Evolutionary conservation across 2,329 filamentous ascomycete species (phyloP).

Genomic region (Cladorrhinum sp.): DNA sequence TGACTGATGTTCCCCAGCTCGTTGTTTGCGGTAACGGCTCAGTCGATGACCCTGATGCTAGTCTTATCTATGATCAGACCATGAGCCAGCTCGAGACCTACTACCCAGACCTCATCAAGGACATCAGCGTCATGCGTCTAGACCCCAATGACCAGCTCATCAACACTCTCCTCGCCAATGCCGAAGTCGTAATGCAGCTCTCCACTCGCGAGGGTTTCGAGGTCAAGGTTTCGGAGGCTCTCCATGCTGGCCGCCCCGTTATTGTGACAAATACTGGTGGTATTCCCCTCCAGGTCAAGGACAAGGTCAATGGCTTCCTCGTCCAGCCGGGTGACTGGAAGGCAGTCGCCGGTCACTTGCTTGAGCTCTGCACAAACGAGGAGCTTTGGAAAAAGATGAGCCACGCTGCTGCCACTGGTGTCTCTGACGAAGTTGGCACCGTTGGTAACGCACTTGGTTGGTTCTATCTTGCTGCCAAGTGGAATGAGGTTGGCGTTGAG

Average conservation of each 20-base stretch:
- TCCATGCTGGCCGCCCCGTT: constrained; percentile 75
- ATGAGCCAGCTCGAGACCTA: constrained; percentile 62
- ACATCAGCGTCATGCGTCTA: constrained; percentile 73
- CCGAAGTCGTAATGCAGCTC: constrained; percentile 72
- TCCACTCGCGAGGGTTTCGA: constrained; percentile 82
- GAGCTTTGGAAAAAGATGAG: constrained; percentile 66
- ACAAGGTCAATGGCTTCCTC: constrained; percentile 69
- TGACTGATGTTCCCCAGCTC: constrained; percentile 63
- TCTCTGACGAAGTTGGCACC: constrained; percentile 79
- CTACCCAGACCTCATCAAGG: constrained; percentile 59
- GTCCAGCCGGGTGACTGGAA: constrained; percentile 69
- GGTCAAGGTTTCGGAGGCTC: constrained; percentile 79
- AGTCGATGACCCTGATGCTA: constrained; percentile 76
- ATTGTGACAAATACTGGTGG: constrained; percentile 75
- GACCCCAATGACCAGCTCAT: constrained; percentile 77
- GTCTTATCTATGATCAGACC: constrained; percentile 68
- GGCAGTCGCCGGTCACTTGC: constrained; percentile 64
- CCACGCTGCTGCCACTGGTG: constrained; percentile 58
- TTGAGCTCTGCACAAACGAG: constrained; percentile 63
- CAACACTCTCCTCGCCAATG: constrained; percentile 70
- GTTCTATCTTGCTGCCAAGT: constrained; percentile 72
- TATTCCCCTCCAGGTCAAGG: constrained; percentile 73
- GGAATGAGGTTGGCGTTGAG: constrained; percentile 53
- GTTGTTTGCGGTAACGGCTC: constrained; percentile 77
- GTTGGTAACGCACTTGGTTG: constrained; percentile 74